phyloP scores from a whole-genome alignment of 1,284 basidiomycete genomes.

The Malassezia pachydermatis region DNA sequence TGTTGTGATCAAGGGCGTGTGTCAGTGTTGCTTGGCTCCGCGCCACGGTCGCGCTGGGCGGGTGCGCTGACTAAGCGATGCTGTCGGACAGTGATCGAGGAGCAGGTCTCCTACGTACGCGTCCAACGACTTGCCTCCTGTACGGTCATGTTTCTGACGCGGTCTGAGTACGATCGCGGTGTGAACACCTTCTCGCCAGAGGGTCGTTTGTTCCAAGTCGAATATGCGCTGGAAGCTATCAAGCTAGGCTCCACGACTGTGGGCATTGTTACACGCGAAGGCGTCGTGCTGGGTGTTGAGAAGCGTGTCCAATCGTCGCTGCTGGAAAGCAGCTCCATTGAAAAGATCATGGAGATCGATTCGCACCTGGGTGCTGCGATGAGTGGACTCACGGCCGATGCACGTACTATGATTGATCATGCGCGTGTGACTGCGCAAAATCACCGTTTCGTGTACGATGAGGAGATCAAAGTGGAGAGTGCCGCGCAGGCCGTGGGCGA shows the following conservation, averaged over 20 bases:
- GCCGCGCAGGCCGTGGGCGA: slow-evolving; percentile 97
- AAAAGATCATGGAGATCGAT: slow-evolving; percentile 99
- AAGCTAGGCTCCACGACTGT: slow-evolving; percentile 84
- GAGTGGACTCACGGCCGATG: slow-evolving; percentile 95
- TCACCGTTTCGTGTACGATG: slow-evolving; percentile 94
- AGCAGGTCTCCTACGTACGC: neutral
- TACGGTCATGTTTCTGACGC: slow-evolving; percentile 65
- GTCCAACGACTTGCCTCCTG: neutral
- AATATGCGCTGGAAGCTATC: slow-evolving; percentile 72
- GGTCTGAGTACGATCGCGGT: slow-evolving; percentile 91
- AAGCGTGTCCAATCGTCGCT: slow-evolving; percentile 96
- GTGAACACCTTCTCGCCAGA: slow-evolving; percentile 99
- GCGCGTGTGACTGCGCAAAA: slow-evolving; percentile 84
- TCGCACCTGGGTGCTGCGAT: slow-evolving; percentile 91
- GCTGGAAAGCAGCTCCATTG: slow-evolving; percentile 87
- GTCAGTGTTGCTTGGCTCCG: neutral
- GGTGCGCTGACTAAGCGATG: slow-evolving; percentile 9
- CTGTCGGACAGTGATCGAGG: slow-evolving; percentile 4
- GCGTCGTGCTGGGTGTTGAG: slow-evolving; percentile 89
- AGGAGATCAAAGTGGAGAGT: slow-evolving; percentile 70
- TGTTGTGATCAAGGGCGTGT: neutral
- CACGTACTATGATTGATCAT: slow-evolving; percentile 98
- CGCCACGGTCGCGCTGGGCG: no score
- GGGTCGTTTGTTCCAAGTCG: slow-evolving; percentile 85
- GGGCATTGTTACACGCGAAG: slow-evolving; percentile 61